Evolutionary conservation across 169 alveolate species (phyloP).

Genomic region (Cytauxzoon felis): DNA sequence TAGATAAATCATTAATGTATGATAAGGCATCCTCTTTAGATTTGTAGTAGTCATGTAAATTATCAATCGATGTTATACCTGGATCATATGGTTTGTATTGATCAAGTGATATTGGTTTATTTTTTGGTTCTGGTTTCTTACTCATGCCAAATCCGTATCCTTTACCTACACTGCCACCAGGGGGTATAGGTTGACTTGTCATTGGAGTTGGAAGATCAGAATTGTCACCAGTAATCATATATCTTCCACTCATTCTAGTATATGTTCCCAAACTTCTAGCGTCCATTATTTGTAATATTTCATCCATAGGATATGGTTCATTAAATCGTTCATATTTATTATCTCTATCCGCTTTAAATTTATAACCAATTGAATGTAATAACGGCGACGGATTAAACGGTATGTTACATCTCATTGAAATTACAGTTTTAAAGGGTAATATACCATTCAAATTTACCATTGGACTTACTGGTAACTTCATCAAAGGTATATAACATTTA

Average conservation of each 20-base stretch:
- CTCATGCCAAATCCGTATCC: slow-evolving; percentile 53
- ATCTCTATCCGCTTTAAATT: slow-evolving; percentile 35
- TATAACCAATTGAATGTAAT: slow-evolving; percentile 38
- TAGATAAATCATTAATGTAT: slow-evolving; percentile 1
- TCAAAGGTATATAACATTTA: slow-evolving; percentile 62
- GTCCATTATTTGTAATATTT: slow-evolving; percentile 40
- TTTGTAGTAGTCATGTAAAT: neutral
- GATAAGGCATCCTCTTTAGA: neutral
- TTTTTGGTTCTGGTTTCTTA: slow-evolving; percentile 30
- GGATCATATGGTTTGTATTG: slow-evolving; percentile 21
- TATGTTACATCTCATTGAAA: slow-evolving; percentile 37
- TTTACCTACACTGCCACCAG: slow-evolving; percentile 63
- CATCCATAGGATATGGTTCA: slow-evolving; percentile 61
- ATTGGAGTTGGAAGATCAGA: slow-evolving; percentile 46
- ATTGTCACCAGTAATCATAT: slow-evolving; percentile 51
- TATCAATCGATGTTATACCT: slow-evolving; percentile 1
- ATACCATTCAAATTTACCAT: slow-evolving; percentile 60
- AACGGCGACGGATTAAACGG: slow-evolving; percentile 62
- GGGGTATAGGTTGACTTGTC: slow-evolving; percentile 46
- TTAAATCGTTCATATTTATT: slow-evolving; percentile 44
- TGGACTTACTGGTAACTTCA: slow-evolving; percentile 73
- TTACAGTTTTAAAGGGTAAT: slow-evolving; percentile 71
- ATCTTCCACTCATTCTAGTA: slow-evolving; percentile 42
- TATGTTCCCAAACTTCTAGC: slow-evolving; percentile 54
- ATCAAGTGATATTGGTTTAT: slow-evolving; percentile 36